phyloP scores from a whole-genome alignment of 306 rosid species.

The Malus asiatica region DNA sequence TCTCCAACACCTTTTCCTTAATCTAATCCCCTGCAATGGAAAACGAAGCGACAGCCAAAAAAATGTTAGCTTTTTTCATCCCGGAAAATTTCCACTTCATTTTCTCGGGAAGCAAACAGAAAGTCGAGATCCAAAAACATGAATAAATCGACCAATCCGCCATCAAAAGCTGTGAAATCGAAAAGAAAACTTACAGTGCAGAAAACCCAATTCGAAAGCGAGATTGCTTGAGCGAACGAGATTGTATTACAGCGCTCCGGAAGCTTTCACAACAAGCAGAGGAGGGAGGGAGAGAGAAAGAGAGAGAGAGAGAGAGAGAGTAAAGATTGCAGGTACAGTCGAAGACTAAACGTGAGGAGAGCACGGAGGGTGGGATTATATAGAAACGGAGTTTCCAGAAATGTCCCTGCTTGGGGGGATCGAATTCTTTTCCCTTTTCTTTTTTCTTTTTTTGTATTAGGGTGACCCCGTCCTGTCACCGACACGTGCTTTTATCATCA shows the following conservation, averaged over 20 bases:
- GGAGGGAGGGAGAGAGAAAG: neutral
- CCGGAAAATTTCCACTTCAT: neutral
- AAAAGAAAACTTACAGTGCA: conserved; percentile 29
- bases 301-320: conserved; percentile 25
- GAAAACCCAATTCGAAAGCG: neutral
- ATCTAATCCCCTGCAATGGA: conserved; percentile 26
- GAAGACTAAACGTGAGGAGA: conserved; percentile 35
- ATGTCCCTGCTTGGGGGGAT: conserved; percentile 37
- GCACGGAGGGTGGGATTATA: conserved; percentile 54
- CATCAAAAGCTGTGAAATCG: neutral
- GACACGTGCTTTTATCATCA: conserved; percentile 19
- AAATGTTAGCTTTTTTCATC: neutral
- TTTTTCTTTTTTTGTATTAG: neutral
- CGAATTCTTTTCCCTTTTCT: neutral
- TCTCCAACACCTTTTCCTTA: conserved; percentile 15
- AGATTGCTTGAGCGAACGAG: conserved; percentile 1
- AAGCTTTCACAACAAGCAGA: neutral
- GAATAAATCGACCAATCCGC: neutral
- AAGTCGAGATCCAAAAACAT: neutral
- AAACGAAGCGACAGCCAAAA: neutral
- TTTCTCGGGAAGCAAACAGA: neutral
- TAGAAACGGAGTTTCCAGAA: conserved; percentile 47
- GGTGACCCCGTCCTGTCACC: neutral
- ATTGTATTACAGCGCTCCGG: conserved; percentile 3
- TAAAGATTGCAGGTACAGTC: conserved; percentile 26